Percentiles rank a stretch among this genome's conserved stretches.
These are phyloP conservation scores for Lasiosphaeriaceae sp. DNA, from an alignment of 495 filamentous ascomycete genomes.

Conservation along the genomic window DNA sequence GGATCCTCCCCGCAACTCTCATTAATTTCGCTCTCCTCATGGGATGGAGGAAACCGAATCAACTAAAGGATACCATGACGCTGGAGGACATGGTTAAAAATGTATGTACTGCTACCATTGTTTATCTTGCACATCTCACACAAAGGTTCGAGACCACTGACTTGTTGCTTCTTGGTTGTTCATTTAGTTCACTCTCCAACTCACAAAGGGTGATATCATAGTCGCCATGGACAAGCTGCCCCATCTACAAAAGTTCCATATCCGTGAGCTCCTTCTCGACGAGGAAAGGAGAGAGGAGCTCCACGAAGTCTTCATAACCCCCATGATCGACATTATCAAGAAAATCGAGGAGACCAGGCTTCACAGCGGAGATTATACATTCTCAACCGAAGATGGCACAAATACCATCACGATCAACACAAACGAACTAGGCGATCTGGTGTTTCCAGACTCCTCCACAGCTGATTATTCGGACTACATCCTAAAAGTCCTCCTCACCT, in stretches of 20 bases:
- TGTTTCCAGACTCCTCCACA: too few relatives aligned
- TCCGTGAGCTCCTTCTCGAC: slow-evolving; percentile 18
- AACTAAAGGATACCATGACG: slow-evolving; percentile 59
- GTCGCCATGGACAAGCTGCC: slow-evolving; percentile 76
- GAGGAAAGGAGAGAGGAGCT: neutral
- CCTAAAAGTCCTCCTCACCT: neutral
- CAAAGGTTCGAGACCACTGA: too few relatives aligned
- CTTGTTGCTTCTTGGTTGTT: slow-evolving; percentile 5
- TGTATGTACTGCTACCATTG: slow-evolving; percentile 35
- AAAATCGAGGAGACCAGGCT: neutral
- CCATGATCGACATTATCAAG: slow-evolving; percentile 5
- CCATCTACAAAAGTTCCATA: slow-evolving; percentile 75
- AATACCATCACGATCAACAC: too few relatives aligned
- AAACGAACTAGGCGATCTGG: too few relatives aligned
- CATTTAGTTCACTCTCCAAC: slow-evolving; percentile 69
- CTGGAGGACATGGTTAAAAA: slow-evolving; percentile 65
- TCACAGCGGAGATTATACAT: too few relatives aligned
- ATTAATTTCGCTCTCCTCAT: slow-evolving; percentile 81
- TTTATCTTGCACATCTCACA: too few relatives aligned
- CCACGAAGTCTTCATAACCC: slow-evolving; percentile 17
- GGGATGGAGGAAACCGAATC: slow-evolving; percentile 66
- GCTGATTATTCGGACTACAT: neutral
- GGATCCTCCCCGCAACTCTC: slow-evolving; percentile 69
- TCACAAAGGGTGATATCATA: slow-evolving; percentile 85
- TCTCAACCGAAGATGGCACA: too few relatives aligned